phyloP scores from a whole-genome alignment of 345 rosid species.

The Turritis glabra region DNA sequence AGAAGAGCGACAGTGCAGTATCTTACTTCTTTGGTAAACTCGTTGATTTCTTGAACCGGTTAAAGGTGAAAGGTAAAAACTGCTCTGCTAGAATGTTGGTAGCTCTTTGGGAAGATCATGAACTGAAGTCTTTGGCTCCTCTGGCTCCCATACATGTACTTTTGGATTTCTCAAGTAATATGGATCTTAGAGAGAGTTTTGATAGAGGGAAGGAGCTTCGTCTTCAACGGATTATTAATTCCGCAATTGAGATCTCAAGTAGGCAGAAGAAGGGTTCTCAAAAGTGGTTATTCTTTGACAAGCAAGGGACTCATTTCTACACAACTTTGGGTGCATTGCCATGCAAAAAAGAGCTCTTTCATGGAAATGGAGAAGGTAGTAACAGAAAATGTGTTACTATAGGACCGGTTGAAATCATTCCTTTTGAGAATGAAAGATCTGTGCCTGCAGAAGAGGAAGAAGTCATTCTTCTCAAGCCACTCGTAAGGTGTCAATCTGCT shows the following conservation, averaged over 20 bases:
- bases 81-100: constrained; percentile 25
- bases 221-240: constrained; percentile 50
- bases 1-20: constrained; percentile 51
- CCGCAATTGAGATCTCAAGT: constrained; percentile 62
- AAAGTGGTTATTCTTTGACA: constrained; percentile 62
- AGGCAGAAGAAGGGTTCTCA: constrained; percentile 43
- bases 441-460: constrained; percentile 78
- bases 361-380: constrained; percentile 30
- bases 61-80: constrained; percentile 36
- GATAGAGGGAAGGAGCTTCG: constrained; percentile 55
- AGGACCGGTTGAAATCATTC: constrained; percentile 29
- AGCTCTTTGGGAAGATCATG: constrained; percentile 92
- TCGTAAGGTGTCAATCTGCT: constrained; percentile 79
- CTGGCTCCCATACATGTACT: constrained; percentile 46
- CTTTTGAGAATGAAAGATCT: constrained; percentile 40
- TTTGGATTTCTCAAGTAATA: constrained; percentile 59
- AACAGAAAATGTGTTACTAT: constrained; percentile 20
- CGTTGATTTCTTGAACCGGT: constrained; percentile 47
- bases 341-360: constrained; percentile 32
- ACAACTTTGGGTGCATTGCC: constrained; percentile 12
- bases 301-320: constrained; percentile 42
- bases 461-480: constrained; percentile 95
- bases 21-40: constrained; percentile 62
- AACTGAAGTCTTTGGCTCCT: constrained; percentile 77
- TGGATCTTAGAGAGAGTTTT: constrained; percentile 43